These are phyloP conservation scores for Acanthamoeba quina DNA, from an alignment of 208 protist genomes.

Conservation along the genomic window DNA sequence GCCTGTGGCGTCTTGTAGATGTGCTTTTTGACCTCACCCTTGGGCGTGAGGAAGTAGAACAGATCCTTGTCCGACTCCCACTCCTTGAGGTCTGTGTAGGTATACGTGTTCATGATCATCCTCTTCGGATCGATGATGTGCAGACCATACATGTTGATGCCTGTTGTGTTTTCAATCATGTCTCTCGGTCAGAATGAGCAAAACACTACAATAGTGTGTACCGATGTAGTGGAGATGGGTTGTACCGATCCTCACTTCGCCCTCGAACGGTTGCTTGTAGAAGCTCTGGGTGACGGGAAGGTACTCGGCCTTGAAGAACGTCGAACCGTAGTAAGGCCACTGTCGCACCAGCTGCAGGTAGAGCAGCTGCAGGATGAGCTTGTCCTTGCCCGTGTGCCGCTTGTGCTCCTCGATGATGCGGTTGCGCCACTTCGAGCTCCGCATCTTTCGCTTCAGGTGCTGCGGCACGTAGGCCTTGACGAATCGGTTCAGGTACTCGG, in stretches of 20 bases:
- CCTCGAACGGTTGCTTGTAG: conserved; percentile 69
- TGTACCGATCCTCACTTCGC: conserved; percentile 66
- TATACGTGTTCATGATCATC: conserved; percentile 75
- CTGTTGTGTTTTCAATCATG: background rate
- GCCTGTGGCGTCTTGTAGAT: conserved; percentile 67
- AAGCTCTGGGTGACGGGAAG: conserved; percentile 42
- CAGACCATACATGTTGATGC: conserved; percentile 70
- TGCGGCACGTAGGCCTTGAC: conserved; percentile 62
- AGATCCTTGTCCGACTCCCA: conserved; percentile 69
- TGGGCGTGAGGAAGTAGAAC: conserved; percentile 67
- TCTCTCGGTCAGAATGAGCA: background rate
- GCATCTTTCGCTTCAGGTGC: conserved; percentile 61
- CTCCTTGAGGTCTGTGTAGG: conserved; percentile 70
- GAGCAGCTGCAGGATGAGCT: conserved; percentile 69
- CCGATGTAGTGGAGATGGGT: background rate
- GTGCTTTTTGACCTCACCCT: conserved; percentile 70
- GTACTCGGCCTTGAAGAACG: conserved; percentile 74
- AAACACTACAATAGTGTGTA: background rate
- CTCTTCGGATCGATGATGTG: conserved; percentile 68
- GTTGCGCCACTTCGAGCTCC: background rate
- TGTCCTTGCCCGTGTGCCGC: conserved; percentile 63
- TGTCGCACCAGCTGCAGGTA: conserved; percentile 72
- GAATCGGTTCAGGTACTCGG: conserved; percentile 41
- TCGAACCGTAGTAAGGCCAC: conserved; percentile 73
- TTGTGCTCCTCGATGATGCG: conserved; percentile 57